These are phyloP conservation scores for Paraconiothyrium sp. DNA, from an alignment of 2,329 filamentous ascomycete species.

Conservation along the genomic window DNA sequence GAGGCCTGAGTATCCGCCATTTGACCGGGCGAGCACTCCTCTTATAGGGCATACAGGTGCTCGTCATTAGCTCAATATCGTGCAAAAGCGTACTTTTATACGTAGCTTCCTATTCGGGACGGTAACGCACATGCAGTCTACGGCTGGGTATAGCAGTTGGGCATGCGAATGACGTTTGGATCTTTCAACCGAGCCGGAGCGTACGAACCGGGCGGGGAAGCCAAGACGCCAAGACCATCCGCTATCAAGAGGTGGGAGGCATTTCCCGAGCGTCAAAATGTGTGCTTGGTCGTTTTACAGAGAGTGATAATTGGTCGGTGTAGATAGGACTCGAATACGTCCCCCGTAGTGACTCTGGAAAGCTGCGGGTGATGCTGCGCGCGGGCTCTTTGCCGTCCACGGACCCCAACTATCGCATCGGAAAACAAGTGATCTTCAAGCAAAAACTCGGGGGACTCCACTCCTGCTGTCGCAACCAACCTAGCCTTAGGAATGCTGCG, in stretches of 20 bases:
- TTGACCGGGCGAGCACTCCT: conserved; percentile 8
- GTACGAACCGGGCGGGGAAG: conserved; percentile 27
- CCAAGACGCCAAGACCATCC: conserved; percentile 29
- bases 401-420: too few species aligned
- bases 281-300: background rate
- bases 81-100: background rate
- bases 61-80: conserved; percentile 1
- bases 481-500: too few species aligned
- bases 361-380: too few species aligned
- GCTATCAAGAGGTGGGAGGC: background rate
- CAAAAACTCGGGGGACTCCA: too few species aligned
- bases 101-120: conserved; percentile 37
- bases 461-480: too few species aligned
- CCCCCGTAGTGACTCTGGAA: too few species aligned
- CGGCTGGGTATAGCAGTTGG: conserved; percentile 20
- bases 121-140: conserved; percentile 26
- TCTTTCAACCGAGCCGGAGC: conserved; percentile 15
- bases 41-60: conserved; percentile 9
- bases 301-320: background rate
- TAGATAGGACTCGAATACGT: background rate
- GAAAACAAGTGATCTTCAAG: too few species aligned
- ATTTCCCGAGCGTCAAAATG: background rate
- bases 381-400: too few species aligned
- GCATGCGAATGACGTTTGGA: conserved; percentile 28
- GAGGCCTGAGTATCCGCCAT: background rate